Conservation (phyloP, 2,329 filamentous ascomycete genomes). For the Alternaria sp. region DNA sequence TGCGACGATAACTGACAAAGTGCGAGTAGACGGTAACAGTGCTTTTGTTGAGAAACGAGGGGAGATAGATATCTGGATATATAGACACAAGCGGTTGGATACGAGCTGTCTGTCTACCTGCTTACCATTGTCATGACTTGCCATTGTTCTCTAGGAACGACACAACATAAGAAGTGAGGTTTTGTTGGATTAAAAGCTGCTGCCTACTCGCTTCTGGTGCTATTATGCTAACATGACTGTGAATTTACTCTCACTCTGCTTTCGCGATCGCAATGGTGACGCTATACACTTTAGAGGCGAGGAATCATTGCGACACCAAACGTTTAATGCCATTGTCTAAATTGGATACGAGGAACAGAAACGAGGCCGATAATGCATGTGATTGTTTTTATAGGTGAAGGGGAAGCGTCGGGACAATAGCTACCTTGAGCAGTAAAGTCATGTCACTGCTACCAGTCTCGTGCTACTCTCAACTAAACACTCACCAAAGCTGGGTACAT, state of each 20-base stretch:
- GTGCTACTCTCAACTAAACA: neutral
- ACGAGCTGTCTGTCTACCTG: neutral
- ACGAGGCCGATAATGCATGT: neutral
- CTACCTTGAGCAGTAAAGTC: neutral
- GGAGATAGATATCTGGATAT: neutral
- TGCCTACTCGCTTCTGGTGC: neutral
- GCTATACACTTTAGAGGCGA: neutral
- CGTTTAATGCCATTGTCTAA: neutral
- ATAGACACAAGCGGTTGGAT: neutral
- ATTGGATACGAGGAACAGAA: neutral
- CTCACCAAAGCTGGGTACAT: neutral
- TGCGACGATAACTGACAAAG: neutral
- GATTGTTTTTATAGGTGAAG: neutral
- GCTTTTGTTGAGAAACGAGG: too few species aligned
- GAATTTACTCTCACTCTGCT: neutral
- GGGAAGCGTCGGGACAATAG: neutral
- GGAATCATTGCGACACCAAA: neutral
- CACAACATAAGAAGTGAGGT: neutral
- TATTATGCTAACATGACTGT: neutral
- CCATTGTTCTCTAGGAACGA: neutral
- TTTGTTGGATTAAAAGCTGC: neutral
- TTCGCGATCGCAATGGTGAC: neutral
- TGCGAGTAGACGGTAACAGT: neutral
- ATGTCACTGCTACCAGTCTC: neutral
- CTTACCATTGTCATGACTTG: conserved; percentile 5